Conservation (phyloP, 345 rosid genomes). For the Luvunga scandens region DNA sequence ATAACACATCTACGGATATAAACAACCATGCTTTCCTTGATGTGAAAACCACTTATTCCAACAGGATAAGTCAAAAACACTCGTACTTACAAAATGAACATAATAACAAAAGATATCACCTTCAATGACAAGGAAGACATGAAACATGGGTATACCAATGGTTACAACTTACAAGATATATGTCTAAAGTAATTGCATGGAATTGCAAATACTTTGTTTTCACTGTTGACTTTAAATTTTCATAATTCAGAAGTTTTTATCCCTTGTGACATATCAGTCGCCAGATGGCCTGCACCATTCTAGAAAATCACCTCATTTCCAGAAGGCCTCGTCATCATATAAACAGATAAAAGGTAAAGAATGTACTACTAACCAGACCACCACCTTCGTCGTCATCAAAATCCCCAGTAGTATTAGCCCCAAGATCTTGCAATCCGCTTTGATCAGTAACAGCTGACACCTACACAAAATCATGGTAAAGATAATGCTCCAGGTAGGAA, state of each 20-base stretch:
- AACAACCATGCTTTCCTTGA: background rate
- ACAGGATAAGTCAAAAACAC: background rate
- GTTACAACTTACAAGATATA: background rate
- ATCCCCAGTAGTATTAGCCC: slow-evolving; percentile 83
- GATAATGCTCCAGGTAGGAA: background rate
- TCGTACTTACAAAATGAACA: background rate
- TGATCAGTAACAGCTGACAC: slow-evolving; percentile 94
- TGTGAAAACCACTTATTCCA: background rate
- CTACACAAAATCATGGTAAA: slow-evolving; percentile 31
- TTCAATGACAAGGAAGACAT: background rate
- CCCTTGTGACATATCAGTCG: background rate
- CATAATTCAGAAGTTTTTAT: background rate
- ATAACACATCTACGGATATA: background rate
- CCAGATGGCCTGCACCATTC: background rate
- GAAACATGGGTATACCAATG: background rate
- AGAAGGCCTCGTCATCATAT: background rate
- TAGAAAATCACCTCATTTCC: background rate
- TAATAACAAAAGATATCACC: background rate
- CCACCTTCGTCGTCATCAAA: slow-evolving; percentile 98
- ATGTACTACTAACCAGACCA: slow-evolving; percentile 66
- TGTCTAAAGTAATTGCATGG: background rate
- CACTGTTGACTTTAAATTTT: background rate
- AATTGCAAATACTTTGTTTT: background rate
- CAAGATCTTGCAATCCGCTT: slow-evolving; percentile 63
- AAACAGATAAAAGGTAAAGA: background rate